These are phyloP conservation scores for Metarhizium anisopliae DNA, from an alignment of 2,329 filamentous ascomycete species.

Conservation along the genomic window DNA sequence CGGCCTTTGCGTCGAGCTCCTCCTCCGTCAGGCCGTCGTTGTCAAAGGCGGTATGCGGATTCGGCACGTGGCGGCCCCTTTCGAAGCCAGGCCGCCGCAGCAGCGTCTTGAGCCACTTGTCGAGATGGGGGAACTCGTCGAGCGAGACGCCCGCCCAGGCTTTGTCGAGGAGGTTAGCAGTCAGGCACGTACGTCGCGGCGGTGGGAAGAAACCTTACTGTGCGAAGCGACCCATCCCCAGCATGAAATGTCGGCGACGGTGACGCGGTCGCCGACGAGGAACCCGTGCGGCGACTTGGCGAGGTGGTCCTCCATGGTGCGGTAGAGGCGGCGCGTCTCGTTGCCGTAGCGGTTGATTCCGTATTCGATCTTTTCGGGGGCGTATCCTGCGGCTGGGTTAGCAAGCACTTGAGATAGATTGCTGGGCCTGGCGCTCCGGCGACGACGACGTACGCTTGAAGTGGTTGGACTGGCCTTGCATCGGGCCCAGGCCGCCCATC, in stretches of 20 bases:
- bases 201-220: constrained; percentile 23
- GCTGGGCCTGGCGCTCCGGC: too few relatives aligned
- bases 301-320: constrained; percentile 66
- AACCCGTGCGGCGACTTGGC: constrained; percentile 44
- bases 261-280: constrained; percentile 58
- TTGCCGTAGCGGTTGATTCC: constrained; percentile 75
- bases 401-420: not conserved
- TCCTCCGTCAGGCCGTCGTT: constrained; percentile 34
- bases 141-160: constrained; percentile 44
- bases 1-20: constrained; percentile 48
- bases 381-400: constrained; percentile 47
- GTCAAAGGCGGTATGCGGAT: constrained; percentile 51
- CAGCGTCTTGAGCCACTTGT: constrained; percentile 69
- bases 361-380: constrained; percentile 74
- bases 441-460: constrained; percentile 48
- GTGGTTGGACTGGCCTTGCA: constrained; percentile 77
- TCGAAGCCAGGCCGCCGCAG: constrained; percentile 61
- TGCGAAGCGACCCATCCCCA: constrained; percentile 65
- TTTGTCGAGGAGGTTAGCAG: not conserved
- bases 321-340: constrained; percentile 75
- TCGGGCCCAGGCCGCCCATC: constrained; percentile 72
- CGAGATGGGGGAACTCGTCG: constrained; percentile 64
- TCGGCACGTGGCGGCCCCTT: constrained; percentile 66
- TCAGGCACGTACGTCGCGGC: too few relatives aligned
- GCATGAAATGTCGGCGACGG: constrained; percentile 70